Evolutionary conservation across 345 rosid genomes (phyloP).

Genomic region (Corchorus olitorius): DNA sequence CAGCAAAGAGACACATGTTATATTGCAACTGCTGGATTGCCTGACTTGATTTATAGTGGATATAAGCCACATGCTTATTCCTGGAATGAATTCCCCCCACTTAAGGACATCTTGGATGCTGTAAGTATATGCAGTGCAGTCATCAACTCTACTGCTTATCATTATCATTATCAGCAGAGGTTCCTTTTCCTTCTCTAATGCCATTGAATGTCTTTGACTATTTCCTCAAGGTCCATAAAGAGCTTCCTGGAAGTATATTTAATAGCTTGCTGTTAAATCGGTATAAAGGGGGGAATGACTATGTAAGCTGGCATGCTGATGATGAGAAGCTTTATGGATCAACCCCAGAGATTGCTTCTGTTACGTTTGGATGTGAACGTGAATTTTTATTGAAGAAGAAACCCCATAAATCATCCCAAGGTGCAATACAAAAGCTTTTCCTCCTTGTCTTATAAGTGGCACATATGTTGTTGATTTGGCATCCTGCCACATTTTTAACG

Average conservation of each 20-base stretch:
- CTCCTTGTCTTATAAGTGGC: background rate
- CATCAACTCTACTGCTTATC: background rate
- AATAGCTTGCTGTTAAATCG: slow-evolving; percentile 86
- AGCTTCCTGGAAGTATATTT: slow-evolving; percentile 75
- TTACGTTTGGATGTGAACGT: slow-evolving; percentile 89
- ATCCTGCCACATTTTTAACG: background rate
- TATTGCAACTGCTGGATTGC: slow-evolving; percentile 67
- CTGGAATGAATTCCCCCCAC: slow-evolving; percentile 90
- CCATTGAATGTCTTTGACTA: slow-evolving; percentile 14
- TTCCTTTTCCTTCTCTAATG: slow-evolving; percentile 1
- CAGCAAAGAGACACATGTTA: slow-evolving; percentile 90
- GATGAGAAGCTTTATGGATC: slow-evolving; percentile 78
- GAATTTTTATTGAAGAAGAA: slow-evolving; percentile 79
- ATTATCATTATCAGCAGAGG: background rate
- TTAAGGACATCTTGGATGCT: slow-evolving; percentile 63
- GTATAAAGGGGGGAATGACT: slow-evolving; percentile 72
- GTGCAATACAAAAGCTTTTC: slow-evolving; percentile 27
- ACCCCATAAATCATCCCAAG: slow-evolving; percentile 43
- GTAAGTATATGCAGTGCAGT: slow-evolving; percentile 37
- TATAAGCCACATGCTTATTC: slow-evolving; percentile 64
- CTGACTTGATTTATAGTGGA: slow-evolving; percentile 66
- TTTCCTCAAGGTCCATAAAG: slow-evolving; percentile 59
- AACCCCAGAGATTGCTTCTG: slow-evolving; percentile 75
- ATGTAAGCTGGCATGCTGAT: slow-evolving; percentile 91
- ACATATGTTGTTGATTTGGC: background rate